Evolutionary conservation across 768 basidiomycete species (phyloP).

Genomic region (Tricholoma furcatifolium): DNA sequence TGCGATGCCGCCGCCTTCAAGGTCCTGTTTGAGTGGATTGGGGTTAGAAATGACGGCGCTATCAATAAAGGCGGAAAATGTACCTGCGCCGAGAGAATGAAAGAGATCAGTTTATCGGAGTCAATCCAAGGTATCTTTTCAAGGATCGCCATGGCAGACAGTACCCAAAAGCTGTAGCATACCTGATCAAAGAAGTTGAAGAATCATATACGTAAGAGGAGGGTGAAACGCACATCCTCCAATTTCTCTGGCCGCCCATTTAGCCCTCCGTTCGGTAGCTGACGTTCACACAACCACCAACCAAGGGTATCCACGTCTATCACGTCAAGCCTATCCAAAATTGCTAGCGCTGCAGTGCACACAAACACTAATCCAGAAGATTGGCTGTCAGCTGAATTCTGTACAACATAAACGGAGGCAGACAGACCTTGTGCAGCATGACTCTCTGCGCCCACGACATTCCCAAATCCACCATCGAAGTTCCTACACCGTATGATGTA

Average conservation of each 20-base stretch:
- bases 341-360: constrained; percentile 83
- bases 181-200: constrained; percentile 48
- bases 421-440: constrained; percentile 83
- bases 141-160: constrained; percentile 85
- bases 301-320: constrained; percentile 78
- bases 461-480: constrained; percentile 96
- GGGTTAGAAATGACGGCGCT: not conserved
- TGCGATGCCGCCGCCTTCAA: constrained; percentile 88
- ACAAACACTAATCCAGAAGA: constrained; percentile 66
- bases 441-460: constrained; percentile 80
- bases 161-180: constrained; percentile 97
- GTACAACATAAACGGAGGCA: not conserved
- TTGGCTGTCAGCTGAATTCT: not conserved
- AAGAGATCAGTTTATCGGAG: constrained; percentile 66
- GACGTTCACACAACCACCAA: constrained; percentile 95
- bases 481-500: constrained; percentile 83
- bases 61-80: constrained; percentile 5
- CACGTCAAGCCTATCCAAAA: constrained; percentile 78
- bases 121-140: constrained; percentile 88
- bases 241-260: constrained; percentile 98
- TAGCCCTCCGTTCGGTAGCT: constrained; percentile 89
- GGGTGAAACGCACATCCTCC: constrained; percentile 70
- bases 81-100: constrained; percentile 89
- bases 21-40: constrained; percentile 56
- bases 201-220: not conserved